These are phyloP conservation scores for Durio zibethinus DNA, from an alignment of 345 rosid genomes.

Conservation along the genomic window DNA sequence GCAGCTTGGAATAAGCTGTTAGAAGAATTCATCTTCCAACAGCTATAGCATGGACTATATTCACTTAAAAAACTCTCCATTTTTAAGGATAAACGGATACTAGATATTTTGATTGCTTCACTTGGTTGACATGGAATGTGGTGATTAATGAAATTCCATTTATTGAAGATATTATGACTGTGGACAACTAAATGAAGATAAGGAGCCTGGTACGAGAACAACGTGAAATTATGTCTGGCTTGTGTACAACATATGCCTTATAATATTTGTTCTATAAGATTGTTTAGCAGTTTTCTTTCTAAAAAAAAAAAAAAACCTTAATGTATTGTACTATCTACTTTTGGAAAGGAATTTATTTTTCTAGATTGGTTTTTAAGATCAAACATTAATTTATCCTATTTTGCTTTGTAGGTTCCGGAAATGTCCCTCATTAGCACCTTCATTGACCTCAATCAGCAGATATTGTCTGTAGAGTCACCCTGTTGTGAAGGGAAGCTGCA, in stretches of 20 bases:
- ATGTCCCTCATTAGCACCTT: slow-evolving; percentile 69
- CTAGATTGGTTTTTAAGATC: not conserved
- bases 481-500: slow-evolving; percentile 53
- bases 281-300: not conserved
- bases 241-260: not conserved
- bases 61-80: too few species aligned
- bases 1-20: not conserved
- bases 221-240: not conserved
- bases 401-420: slow-evolving; percentile 72
- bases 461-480: slow-evolving; percentile 58
- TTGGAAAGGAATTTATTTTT: not conserved
- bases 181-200: not conserved
- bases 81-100: too few species aligned
- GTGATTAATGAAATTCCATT: not conserved
- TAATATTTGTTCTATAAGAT: not conserved
- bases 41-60: not conserved
- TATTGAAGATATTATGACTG: not conserved
- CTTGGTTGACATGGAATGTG: not conserved
- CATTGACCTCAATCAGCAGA: slow-evolving; percentile 57
- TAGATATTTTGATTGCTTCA: not conserved
- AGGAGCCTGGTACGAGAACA: not conserved
- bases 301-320: not conserved
- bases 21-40: not conserved
- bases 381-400: slow-evolving; percentile 17
- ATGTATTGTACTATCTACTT: not conserved